Percentiles rank a stretch among this genome's conserved stretches.
Conservation (phyloP, 2,329 filamentous ascomycete species). For the Fusarium praegraminearum region DNA sequence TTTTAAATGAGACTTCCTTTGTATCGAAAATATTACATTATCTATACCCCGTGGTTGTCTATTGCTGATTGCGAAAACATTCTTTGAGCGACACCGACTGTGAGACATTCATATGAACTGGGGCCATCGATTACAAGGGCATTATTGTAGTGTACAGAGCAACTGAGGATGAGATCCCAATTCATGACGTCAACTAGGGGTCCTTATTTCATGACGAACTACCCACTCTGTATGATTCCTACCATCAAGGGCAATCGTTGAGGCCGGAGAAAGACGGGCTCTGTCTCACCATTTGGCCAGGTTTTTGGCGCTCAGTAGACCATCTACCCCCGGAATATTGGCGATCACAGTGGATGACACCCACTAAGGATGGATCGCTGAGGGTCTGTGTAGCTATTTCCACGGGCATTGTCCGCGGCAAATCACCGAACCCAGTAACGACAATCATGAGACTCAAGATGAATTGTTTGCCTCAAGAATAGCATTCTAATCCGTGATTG, state of each 20-base stretch:
- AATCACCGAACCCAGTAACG: not conserved
- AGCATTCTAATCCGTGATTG: no score
- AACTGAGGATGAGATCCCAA: no score
- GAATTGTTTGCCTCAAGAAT: not conserved
- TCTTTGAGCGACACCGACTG: no score
- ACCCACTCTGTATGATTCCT: no score
- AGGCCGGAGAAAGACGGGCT: not conserved
- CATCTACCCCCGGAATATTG: not conserved
- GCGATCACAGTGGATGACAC: not conserved
- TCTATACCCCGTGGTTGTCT: no score
- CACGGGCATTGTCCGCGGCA: conserved; percentile 8
- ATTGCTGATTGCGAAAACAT: no score
- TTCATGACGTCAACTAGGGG: no score
- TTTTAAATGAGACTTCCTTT: not conserved
- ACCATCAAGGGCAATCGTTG: not conserved
- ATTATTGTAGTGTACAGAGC: no score
- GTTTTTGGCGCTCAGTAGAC: not conserved
- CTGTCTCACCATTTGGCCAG: not conserved
- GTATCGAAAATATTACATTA: not conserved
- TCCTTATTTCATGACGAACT: no score
- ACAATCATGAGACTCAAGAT: not conserved
- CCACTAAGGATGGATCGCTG: not conserved
- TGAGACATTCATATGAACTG: no score
- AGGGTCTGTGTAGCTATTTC: not conserved
- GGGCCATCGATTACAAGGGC: no score